Base-by-base conservation (phyloP, 2,329 filamentous ascomycete genomes). In the Ascochyta viciae-villosae region DNA sequence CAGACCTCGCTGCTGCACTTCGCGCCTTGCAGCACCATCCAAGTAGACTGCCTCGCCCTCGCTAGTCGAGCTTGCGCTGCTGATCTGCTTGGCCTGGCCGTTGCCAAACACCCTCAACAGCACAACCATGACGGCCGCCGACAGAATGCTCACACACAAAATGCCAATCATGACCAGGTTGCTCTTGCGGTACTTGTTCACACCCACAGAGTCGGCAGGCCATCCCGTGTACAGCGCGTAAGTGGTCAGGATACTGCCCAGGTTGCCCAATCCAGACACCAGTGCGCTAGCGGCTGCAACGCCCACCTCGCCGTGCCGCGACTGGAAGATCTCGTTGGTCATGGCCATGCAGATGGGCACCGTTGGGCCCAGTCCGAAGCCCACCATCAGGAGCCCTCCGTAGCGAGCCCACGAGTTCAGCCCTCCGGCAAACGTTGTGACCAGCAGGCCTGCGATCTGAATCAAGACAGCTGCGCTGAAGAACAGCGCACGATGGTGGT, bases 311-410 rank as follows among this genome's bases (percentile, higher is more conserved):
- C 92, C 91, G 70, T 96, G 92, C 12, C 92, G 89, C 29, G 85
- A 85, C 77, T 96, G 92, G 80, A 96, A 96, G 70, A 96, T 89
- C 76, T 96, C 90, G 60, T 87, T 91, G 29, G 90, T 92, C 92
- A 92, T 96, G 33, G 92, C 89, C 92, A 96, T 96, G 74, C 90
- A 94, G 69, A 94, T 94, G 10, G 92, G 92, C 1, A 96, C 92
- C 0, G 92, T 96, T 3, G 92, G 92, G 1, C 92, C 92, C 2
- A 96, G 87, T 0, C 92, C 92, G 68, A 96, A 96, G 4, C 92
- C 92, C 33, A 96, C 89, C 78, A 96, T 88, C 46, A 96, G 80
- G n/a, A 96, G 85, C 4, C 92, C 92, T 43, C 90, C 91, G 72
- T 96, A 96, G 38, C 92, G 87, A 2, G 90, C 88, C 91, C 92